Percentiles rank a stretch among this genome's conserved stretches.
Evolutionary conservation across 495 filamentous ascomycete genomes (phyloP).

Genomic region (Umbilicaria muhlenbergii): DNA sequence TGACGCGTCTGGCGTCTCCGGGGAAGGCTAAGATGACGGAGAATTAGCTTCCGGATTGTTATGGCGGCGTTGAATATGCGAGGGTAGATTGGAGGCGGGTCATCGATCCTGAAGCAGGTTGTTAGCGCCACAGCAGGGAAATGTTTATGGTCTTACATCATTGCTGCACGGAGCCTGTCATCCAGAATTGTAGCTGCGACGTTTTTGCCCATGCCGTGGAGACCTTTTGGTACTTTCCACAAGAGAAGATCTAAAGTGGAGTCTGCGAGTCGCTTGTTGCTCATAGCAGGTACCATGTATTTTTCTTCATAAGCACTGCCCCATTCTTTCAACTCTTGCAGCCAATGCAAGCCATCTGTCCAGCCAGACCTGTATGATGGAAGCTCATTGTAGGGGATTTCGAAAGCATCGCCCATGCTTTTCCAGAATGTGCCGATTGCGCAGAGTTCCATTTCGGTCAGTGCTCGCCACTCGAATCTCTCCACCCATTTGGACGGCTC

Average conservation of each 20-base stretch:
- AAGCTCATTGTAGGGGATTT: constrained; percentile 20
- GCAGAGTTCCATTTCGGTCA: constrained; percentile 48
- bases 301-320: constrained; percentile 37
- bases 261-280: constrained; percentile 37
- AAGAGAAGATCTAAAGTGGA: constrained; percentile 42
- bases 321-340: constrained; percentile 46
- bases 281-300: constrained; percentile 39
- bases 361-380: constrained; percentile 20
- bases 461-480: constrained; percentile 44
- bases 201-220: constrained; percentile 32
- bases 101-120: constrained; percentile 23
- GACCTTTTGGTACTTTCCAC: constrained; percentile 34
- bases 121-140: background rate
- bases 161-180: constrained; percentile 43
- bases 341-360: constrained; percentile 46
- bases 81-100: constrained; percentile 23
- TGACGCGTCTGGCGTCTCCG: constrained; percentile 17
- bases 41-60: constrained; percentile 28
- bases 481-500: constrained; percentile 43
- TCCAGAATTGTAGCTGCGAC: constrained; percentile 46
- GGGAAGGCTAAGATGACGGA: constrained; percentile 41
- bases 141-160: constrained; percentile 33
- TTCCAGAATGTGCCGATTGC: constrained; percentile 54
- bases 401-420: constrained; percentile 43
- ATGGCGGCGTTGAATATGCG: constrained; percentile 27